Percentiles rank a stretch among this genome's conserved stretches.
phyloP scores from a whole-genome alignment of 176 grass and related monocot species.

The Miscanthus lutarioriparius region DNA sequence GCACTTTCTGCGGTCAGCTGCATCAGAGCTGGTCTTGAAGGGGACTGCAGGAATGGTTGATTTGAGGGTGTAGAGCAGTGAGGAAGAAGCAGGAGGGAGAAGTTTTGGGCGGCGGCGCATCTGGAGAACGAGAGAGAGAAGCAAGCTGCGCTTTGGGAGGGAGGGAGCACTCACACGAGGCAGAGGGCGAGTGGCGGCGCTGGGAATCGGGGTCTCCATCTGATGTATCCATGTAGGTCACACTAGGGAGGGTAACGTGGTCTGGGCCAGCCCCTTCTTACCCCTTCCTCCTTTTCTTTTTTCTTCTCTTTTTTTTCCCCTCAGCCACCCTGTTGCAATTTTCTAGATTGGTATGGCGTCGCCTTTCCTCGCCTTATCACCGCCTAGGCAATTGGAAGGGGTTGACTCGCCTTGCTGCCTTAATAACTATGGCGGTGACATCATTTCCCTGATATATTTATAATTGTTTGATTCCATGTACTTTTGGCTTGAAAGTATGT shows the following conservation, averaged over 20 bases:
- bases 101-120: too few species aligned
- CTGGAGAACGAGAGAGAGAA: too few species aligned
- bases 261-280: not conserved
- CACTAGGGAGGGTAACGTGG: not conserved
- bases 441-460: not conserved
- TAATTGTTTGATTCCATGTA: slow-evolving; percentile 24
- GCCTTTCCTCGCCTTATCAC: too few species aligned
- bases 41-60: not conserved
- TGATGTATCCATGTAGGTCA: not conserved
- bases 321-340: not conserved
- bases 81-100: too few species aligned
- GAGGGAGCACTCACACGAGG: not conserved
- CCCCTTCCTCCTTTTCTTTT: not conserved
- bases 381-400: too few species aligned
- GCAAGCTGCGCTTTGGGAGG: not conserved
- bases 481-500: slow-evolving; percentile 24
- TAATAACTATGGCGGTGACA: not conserved
- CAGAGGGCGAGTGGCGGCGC: too few species aligned
- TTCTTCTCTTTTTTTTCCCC: too few species aligned
- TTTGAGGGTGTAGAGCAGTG: not conserved
- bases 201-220: not conserved
- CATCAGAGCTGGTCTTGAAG: not conserved
- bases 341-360: too few species aligned
- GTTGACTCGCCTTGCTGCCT: too few species aligned
- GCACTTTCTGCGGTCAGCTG: not conserved